Conservation (phyloP, 2,329 filamentous ascomycete genomes). For the Beauveria bassiana region DNA sequence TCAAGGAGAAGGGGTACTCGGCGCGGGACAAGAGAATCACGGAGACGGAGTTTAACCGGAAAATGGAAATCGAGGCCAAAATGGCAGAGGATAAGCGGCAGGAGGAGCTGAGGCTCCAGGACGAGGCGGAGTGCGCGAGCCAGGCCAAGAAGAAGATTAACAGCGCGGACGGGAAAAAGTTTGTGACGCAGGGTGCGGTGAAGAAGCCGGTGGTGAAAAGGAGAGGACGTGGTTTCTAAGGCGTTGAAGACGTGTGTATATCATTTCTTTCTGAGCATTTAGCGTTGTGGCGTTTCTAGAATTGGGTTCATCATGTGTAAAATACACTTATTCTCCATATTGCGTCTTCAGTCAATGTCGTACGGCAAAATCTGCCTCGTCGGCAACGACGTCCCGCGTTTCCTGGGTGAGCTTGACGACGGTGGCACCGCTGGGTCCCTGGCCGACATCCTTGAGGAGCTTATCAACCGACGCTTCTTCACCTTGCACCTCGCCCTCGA, state of each 20-base stretch:
- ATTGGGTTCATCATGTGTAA: neutral
- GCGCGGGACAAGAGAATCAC: constrained; percentile 77
- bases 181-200: constrained; percentile 54
- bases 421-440: constrained; percentile 62
- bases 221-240: constrained; percentile 45
- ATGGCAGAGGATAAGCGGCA: constrained; percentile 79
- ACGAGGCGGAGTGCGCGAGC: constrained; percentile 38
- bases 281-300: constrained; percentile 4
- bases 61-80: constrained; percentile 86
- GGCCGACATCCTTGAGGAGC: constrained; percentile 67
- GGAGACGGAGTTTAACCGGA: constrained; percentile 85
- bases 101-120: constrained; percentile 49
- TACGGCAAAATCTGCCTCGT: constrained; percentile 60
- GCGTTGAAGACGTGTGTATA: neutral
- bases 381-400: constrained; percentile 56
- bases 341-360: constrained; percentile 25
- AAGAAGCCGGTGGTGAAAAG: constrained; percentile 53
- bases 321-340: too few species aligned
- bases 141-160: constrained; percentile 33
- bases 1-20: constrained; percentile 97
- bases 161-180: constrained; percentile 40
- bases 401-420: constrained; percentile 69
- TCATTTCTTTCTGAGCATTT: constrained; percentile 1
- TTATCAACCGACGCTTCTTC: constrained; percentile 54
- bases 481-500: constrained; percentile 85